These are phyloP conservation scores for Friedmanniomyces simplex DNA, from an alignment of 495 filamentous ascomycete genomes.

Conservation along the genomic window DNA sequence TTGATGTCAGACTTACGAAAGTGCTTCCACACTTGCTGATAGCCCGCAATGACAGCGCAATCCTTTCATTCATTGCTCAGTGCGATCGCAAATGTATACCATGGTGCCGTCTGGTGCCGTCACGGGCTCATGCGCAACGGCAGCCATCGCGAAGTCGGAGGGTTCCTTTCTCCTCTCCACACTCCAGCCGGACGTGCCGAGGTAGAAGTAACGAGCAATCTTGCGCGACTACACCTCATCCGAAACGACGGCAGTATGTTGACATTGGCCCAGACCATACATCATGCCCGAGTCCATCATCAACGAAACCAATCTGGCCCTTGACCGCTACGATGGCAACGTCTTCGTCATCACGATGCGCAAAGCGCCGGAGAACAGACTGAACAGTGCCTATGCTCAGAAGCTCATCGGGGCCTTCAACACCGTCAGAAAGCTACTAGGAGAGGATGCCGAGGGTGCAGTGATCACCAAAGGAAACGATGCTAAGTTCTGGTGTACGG, in stretches of 20 bases:
- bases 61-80: too few species aligned
- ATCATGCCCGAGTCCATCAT: slow-evolving; percentile 20
- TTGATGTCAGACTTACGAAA: too few species aligned
- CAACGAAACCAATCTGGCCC: slow-evolving; percentile 23
- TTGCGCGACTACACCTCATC: not conserved
- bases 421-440: slow-evolving; percentile 27
- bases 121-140: too few species aligned
- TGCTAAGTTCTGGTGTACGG: slow-evolving; percentile 44
- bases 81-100: too few species aligned
- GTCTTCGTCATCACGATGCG: slow-evolving; percentile 43
- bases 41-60: too few species aligned
- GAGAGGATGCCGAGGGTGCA: slow-evolving; percentile 34
- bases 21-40: too few species aligned
- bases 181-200: not conserved
- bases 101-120: too few species aligned
- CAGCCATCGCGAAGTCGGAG: not conserved
- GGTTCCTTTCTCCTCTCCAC: not conserved
- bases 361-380: slow-evolving; percentile 40
- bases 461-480: slow-evolving; percentile 40
- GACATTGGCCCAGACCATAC: not conserved
- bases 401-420: slow-evolving; percentile 39
- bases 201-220: not conserved
- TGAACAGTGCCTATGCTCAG: slow-evolving; percentile 38
- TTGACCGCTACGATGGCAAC: slow-evolving; percentile 29
- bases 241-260: not conserved